Conservation (phyloP, 768 basidiomycete genomes). For the Rhodocollybia butyracea region DNA sequence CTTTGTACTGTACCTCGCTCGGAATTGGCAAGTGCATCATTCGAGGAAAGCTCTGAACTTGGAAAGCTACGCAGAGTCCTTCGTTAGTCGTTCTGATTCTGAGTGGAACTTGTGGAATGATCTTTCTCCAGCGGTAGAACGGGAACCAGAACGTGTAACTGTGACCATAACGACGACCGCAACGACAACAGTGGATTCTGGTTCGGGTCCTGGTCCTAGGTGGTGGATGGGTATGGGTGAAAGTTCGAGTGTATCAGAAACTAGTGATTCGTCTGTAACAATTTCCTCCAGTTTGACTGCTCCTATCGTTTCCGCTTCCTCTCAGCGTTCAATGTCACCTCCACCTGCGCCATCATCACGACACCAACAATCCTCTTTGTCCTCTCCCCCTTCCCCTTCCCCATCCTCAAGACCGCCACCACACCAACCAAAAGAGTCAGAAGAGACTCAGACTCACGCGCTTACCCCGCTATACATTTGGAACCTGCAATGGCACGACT, state of each 20-base stretch:
- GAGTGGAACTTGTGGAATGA: conserved; percentile 9
- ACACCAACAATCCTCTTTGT: background rate
- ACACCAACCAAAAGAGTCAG: no score
- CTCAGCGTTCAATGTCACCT: background rate
- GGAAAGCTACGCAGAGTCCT: background rate
- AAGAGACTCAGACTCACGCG: background rate
- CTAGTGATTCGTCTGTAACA: background rate
- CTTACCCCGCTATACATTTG: background rate
- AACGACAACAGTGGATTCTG: no score
- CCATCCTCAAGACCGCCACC: background rate
- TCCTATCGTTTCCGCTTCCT: no score
- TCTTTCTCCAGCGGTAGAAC: no score
- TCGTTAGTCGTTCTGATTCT: background rate
- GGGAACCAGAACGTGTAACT: conserved; percentile 4
- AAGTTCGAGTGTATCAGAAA: background rate
- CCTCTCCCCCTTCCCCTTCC: background rate
- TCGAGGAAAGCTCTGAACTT: no score
- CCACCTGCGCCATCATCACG: background rate
- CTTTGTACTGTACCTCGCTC: background rate
- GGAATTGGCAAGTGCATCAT: background rate
- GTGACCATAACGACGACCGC: conserved; percentile 8
- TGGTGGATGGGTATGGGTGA: conserved; percentile 5
- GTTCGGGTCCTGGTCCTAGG: background rate
- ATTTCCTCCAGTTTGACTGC: background rate
- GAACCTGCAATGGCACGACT: conserved; percentile 1